Evolutionary conservation across 441 rosid species (phyloP).

Genomic region (Heliophila coronopifolia): DNA sequence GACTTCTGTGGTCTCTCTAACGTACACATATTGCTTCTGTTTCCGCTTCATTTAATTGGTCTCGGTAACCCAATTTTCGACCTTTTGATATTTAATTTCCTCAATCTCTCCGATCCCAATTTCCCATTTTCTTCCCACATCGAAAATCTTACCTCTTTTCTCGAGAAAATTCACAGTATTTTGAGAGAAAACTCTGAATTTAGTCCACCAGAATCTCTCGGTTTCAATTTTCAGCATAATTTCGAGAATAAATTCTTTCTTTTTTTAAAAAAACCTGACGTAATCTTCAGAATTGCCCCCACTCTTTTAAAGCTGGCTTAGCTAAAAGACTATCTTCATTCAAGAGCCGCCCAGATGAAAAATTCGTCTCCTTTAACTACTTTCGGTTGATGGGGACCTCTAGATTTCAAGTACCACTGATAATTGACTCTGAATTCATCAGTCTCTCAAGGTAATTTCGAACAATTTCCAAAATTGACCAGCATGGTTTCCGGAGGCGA

Average conservation of each 20-base stretch:
- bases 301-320: not conserved
- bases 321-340: not conserved
- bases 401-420: slow-evolving; percentile 11
- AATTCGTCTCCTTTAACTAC: not conserved
- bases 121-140: not conserved
- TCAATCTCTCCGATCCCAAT: slow-evolving; percentile 16
- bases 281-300: slow-evolving; percentile 5
- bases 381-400: slow-evolving; percentile 6
- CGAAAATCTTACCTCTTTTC: slow-evolving; percentile 9
- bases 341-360: slow-evolving; percentile 4
- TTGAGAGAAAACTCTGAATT: not conserved
- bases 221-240: slow-evolving; percentile 21
- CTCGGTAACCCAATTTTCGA: not conserved
- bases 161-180: not conserved
- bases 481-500: slow-evolving; percentile 11
- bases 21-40: slow-evolving; percentile 10
- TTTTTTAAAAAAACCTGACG: not conserved
- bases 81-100: not conserved
- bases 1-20: not conserved
- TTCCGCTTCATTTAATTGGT: slow-evolving; percentile 24
- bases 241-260: not conserved
- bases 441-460: not conserved
- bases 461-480: not conserved
- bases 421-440: not conserved
- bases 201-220: slow-evolving; percentile 18